Conservation (phyloP, 164 flowering plant genomes). For the Liriodendron chinense region DNA sequence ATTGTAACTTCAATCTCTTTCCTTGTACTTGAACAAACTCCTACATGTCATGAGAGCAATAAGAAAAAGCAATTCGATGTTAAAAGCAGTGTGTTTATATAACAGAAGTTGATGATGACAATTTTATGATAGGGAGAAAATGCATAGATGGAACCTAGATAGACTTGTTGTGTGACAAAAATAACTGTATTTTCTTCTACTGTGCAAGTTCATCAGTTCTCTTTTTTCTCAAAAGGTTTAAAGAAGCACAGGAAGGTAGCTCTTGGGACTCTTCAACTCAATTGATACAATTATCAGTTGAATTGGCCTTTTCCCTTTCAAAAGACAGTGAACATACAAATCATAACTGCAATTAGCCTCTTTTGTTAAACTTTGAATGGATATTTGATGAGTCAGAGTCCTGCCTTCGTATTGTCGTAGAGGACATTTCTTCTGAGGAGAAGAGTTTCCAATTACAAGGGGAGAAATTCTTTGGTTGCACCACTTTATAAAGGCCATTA, state of each 20-base stretch:
- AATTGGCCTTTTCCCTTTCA: neutral
- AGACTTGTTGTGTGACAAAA: no score
- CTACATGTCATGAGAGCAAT: slow-evolving; percentile 31
- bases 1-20: slow-evolving; percentile 44
- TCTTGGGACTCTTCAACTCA: neutral
- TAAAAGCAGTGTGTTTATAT: neutral
- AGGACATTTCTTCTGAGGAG: no score
- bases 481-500: neutral
- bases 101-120: neutral
- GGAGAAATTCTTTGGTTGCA: neutral
- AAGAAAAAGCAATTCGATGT: neutral
- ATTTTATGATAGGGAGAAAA: neutral
- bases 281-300: neutral
- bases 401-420: neutral
- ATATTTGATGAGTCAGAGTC: neutral
- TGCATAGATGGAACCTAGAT: no score
- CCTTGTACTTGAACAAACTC: slow-evolving; percentile 85
- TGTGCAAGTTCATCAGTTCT: neutral
- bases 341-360: neutral
- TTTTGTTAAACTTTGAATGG: neutral
- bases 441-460: no score
- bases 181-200: neutral
- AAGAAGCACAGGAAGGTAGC: neutral
- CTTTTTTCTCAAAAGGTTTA: neutral
- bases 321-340: neutral